Evolutionary conservation across 139 green algal species (phyloP), one percentile per base, ranked within the genome.

Genomic region (Chlorella ohadii): DNA sequence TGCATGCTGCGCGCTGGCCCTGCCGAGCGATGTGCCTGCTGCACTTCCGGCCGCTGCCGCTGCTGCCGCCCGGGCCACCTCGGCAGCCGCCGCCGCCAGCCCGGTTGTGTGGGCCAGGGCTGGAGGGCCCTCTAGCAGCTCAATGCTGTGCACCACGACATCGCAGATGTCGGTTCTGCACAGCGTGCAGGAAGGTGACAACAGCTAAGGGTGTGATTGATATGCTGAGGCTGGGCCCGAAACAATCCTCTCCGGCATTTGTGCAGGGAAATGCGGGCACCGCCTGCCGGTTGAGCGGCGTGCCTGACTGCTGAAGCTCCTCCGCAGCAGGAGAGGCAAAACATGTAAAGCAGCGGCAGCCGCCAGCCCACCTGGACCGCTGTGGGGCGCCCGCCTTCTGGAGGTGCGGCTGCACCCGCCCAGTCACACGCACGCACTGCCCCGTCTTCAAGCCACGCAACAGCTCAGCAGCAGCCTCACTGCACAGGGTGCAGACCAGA

Each of bases 351-450:
- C 74, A 3, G 13, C n/a, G n/a, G 23, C 74, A 31, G 25, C 4
- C 3, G 23, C 44, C 44, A 51, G 4, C 61, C 61, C 38, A 41
- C 39, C 63, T 80, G 31, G 55, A 41, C 25, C 36, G 27, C 61
- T 47, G 27, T 20, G 38, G 13, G 31, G 27, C 13, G 34, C n/a
- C 81, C 4, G 34, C n/a, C 63, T 23, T 47, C 25, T 88, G 27
- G 31, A 86, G 34, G 47, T 88, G 72, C 25, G 47, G n/a, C 68
- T 89, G 70, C 65, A 80, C 66, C 23, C 78, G 56, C 16, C 85
- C 85, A 11, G 39, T 39, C 41, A 89, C 81, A 6, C 72, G 44
- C 55, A 89, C 68, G 28, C 27, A 38, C 34, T 82, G 78, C 39
- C 85, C 85, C 9, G 56, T 55, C 23, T 65, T 39, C 3, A 89